Evolutionary conservation across 306 rosid genomes (phyloP).

Genomic region (Biancaea sappan): DNA sequence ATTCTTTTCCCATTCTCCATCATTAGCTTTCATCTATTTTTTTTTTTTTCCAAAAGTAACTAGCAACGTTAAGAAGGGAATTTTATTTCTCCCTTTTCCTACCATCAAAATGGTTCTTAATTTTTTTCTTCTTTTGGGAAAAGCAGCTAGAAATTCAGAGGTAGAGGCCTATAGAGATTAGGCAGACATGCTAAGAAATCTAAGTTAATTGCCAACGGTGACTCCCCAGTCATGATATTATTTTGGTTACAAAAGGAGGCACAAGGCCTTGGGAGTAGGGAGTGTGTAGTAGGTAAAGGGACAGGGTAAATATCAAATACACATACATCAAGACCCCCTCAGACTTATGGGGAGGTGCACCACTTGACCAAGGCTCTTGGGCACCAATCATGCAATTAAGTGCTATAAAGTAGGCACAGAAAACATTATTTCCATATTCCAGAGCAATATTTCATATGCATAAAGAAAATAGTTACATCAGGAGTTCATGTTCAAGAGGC

Average conservation of each 20-base stretch:
- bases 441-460: constrained; percentile 4
- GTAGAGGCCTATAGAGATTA: neutral
- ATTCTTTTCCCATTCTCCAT: too few relatives aligned
- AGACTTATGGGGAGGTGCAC: too few relatives aligned
- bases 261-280: too few relatives aligned
- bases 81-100: constrained; percentile 3
- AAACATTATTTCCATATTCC: constrained; percentile 6
- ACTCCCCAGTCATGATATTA: too few relatives aligned
- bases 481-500: constrained; percentile 31
- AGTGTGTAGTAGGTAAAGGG: too few relatives aligned
- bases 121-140: neutral
- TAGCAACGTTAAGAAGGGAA: neutral
- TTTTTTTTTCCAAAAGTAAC: too few relatives aligned
- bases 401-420: neutral
- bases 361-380: too few relatives aligned
- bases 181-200: neutral
- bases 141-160: neutral
- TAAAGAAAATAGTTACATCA: neutral
- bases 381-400: constrained; percentile 23
- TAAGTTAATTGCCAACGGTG: neutral
- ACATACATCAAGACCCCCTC: too few relatives aligned
- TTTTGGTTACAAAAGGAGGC: too few relatives aligned
- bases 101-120: neutral
- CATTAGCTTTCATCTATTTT: neutral
- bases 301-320: too few relatives aligned